Conservation (phyloP, 2,329 filamentous ascomycete species). For the Neoarthrinium moseri region DNA sequence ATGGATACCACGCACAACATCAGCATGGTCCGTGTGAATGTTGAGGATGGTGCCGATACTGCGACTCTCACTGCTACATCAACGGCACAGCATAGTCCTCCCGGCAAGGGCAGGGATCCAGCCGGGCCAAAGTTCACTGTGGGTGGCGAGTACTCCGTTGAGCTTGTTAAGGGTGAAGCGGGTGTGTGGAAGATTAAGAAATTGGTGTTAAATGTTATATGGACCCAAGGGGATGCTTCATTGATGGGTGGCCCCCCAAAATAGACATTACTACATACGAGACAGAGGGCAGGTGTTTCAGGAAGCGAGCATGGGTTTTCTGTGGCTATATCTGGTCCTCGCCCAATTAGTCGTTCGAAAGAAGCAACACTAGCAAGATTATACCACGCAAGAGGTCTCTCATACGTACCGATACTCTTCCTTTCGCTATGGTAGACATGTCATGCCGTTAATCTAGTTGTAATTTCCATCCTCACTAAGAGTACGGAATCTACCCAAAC, state of each 20-base stretch:
- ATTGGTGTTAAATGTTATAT: neutral
- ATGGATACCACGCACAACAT: conserved; percentile 1
- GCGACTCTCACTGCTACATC: neutral
- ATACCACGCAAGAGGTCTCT: neutral
- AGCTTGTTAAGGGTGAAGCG: neutral
- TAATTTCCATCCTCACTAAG: neutral
- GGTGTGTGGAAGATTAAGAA: conserved; percentile 1
- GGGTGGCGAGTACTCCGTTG: neutral
- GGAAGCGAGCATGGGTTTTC: neutral
- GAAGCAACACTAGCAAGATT: neutral
- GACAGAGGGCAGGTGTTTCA: neutral
- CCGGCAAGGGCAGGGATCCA: neutral
- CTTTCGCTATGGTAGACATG: neutral
- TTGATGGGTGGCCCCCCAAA: neutral
- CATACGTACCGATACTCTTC: neutral
- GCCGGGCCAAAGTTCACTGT: neutral
- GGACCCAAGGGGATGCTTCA: neutral
- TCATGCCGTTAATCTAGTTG: neutral
- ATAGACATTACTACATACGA: neutral
- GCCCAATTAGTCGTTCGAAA: neutral
- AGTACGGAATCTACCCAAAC: no score
- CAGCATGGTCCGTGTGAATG: neutral
- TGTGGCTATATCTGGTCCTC: neutral
- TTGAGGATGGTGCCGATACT: neutral
- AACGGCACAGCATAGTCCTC: neutral